phyloP scores from a whole-genome alignment of 176 grass and related monocot species.

The Lolium multiflorum region DNA sequence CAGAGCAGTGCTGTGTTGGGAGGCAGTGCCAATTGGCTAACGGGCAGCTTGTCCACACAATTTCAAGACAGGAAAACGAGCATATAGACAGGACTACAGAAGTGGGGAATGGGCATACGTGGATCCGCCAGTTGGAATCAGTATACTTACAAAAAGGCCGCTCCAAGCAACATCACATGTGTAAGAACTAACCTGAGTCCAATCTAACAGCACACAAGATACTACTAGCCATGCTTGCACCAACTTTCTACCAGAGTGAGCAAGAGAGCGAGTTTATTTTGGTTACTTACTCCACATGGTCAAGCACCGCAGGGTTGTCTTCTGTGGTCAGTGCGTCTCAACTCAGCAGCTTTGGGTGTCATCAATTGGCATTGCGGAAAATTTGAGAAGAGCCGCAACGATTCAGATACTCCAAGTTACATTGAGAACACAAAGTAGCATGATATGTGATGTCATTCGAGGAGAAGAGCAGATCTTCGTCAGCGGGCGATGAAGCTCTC shows the following conservation, averaged over 20 bases:
- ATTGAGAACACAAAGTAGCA: constrained; percentile 14
- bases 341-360: constrained; percentile 33
- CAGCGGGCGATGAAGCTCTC: constrained; percentile 45
- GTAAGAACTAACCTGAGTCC: no score
- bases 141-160: background rate
- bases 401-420: constrained; percentile 4
- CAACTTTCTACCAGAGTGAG: background rate
- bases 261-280: background rate
- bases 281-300: background rate
- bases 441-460: background rate
- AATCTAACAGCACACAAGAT: constrained; percentile 9
- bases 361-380: background rate
- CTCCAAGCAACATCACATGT: constrained; percentile 36
- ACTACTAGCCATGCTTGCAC: background rate
- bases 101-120: background rate
- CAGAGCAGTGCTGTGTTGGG: background rate
- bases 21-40: background rate
- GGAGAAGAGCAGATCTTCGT: constrained; percentile 17
- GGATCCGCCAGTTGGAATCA: background rate
- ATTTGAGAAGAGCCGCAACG: background rate
- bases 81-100: background rate
- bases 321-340: background rate
- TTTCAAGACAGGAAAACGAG: constrained; percentile 8
- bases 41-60: background rate
- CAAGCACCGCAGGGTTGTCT: background rate